phyloP scores from a whole-genome alignment of 345 rosid species.

The Citrus cavaleriei region DNA sequence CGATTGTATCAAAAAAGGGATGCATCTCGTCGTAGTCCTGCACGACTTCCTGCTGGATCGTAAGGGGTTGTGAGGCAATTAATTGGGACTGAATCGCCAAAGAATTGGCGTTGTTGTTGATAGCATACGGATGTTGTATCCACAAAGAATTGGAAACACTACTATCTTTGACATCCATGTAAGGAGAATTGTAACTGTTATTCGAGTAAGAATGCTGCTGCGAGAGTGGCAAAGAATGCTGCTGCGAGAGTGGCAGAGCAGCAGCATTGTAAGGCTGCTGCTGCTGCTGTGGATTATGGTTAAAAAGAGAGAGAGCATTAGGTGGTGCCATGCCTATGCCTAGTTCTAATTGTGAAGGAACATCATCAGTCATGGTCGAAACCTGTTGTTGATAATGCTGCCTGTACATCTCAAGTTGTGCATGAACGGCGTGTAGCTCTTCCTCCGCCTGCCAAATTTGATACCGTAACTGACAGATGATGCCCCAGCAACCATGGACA shows the following conservation, averaged over 20 bases:
- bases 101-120: constrained; percentile 20
- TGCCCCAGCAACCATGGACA: constrained; percentile 69
- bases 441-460: constrained; percentile 54
- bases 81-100: constrained; percentile 49
- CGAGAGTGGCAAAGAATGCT: constrained; percentile 27
- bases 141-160: constrained; percentile 32
- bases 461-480: constrained; percentile 43
- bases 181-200: constrained; percentile 32
- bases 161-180: constrained; percentile 44
- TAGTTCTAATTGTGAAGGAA: constrained; percentile 57
- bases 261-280: constrained; percentile 15
- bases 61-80: constrained; percentile 34
- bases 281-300: constrained; percentile 8
- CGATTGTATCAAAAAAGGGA: constrained; percentile 70
- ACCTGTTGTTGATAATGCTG: constrained; percentile 41
- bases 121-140: constrained; percentile 35
- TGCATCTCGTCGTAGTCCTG: constrained; percentile 74
- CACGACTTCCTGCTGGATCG: constrained; percentile 42
- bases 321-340: constrained; percentile 71
- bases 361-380: constrained; percentile 30
- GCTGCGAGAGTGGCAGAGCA: constrained; percentile 18
- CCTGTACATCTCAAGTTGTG: constrained; percentile 60
- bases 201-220: constrained; percentile 47
- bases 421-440: constrained; percentile 52
- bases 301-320: constrained; percentile 29